Percentiles rank a stretch among this genome's conserved stretches.
phyloP scores from a whole-genome alignment of 2,329 filamentous ascomycete genomes.

The Fusarium praegraminearum region DNA sequence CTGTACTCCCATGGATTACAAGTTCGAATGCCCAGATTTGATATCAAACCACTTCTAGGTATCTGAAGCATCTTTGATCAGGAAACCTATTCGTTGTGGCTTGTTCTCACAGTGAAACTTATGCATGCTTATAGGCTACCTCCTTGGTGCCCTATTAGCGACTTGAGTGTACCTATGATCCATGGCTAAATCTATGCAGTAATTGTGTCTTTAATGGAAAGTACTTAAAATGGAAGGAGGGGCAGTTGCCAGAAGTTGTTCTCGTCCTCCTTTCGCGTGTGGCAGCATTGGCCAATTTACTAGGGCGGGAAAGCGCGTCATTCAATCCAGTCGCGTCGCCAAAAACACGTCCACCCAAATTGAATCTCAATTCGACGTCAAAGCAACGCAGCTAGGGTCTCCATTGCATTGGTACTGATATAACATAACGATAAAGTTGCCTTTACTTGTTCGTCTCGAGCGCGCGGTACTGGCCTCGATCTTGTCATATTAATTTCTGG shows the following conservation, averaged over 20 bases:
- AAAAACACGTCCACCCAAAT: constrained; percentile 47
- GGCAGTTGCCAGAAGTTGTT: constrained; percentile 12
- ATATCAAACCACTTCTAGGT: not conserved
- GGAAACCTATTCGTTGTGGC: not conserved
- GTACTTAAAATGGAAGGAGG: constrained; percentile 33
- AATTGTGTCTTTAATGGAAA: not conserved
- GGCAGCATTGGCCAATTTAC: constrained; percentile 29
- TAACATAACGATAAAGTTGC: constrained; percentile 15
- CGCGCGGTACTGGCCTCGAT: not conserved
- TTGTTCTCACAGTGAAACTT: not conserved
- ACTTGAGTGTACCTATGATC: not conserved
- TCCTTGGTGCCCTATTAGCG: not conserved
- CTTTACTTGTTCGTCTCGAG: constrained; percentile 7
- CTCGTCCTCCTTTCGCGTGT: not conserved
- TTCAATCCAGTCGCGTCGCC: constrained; percentile 44
- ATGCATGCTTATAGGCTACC: not conserved
- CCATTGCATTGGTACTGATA: constrained; percentile 10
- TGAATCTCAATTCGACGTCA: constrained; percentile 40
- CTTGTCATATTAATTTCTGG: constrained; percentile 3
- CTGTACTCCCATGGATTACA: not conserved
- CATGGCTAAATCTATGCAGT: not conserved
- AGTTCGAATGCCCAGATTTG: not conserved
- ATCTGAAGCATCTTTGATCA: not conserved
- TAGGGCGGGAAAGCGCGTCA: constrained; percentile 43
- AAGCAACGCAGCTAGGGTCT: constrained; percentile 14